Percentiles rank a stretch among this genome's conserved stretches.
Evolutionary conservation across 495 filamentous ascomycete species (phyloP).

Genomic region (Sporormia fimetaria): DNA sequence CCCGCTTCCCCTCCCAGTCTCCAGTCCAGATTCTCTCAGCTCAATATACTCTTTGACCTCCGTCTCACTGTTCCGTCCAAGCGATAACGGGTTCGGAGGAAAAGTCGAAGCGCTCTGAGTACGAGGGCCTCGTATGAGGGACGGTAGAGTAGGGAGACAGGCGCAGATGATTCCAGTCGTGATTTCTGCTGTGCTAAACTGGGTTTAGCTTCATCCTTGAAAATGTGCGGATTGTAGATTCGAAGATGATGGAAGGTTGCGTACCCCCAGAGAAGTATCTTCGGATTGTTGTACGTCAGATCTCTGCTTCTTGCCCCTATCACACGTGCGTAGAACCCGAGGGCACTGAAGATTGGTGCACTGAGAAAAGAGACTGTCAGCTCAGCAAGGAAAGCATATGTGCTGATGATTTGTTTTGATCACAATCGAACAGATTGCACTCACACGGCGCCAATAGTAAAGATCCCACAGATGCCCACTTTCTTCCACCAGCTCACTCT

Average conservation of each 20-base stretch:
- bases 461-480: slow-evolving; percentile 9
- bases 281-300: slow-evolving; percentile 10
- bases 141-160: slow-evolving; percentile 9
- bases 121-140: slow-evolving; percentile 6
- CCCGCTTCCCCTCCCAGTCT: too few relatives aligned
- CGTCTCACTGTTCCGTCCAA: too few relatives aligned
- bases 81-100: too few relatives aligned
- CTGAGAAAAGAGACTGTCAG: not conserved
- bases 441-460: slow-evolving; percentile 13
- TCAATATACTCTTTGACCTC: too few relatives aligned
- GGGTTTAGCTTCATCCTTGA: not conserved
- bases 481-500: slow-evolving; percentile 13
- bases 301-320: slow-evolving; percentile 3
- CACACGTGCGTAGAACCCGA: slow-evolving; percentile 7
- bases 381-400: not conserved
- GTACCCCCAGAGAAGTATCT: slow-evolving; percentile 16
- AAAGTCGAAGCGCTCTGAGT: too few relatives aligned
- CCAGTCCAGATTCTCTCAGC: too few relatives aligned
- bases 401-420: too few relatives aligned
- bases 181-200: slow-evolving; percentile 8
- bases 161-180: slow-evolving; percentile 15
- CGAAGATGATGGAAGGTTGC: not conserved
- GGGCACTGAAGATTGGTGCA: slow-evolving; percentile 12
- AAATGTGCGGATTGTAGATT: too few relatives aligned
- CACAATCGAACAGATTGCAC: too few relatives aligned